phyloP scores from a whole-genome alignment of 129 eudicot species.

The Tagetes erecta region DNA sequence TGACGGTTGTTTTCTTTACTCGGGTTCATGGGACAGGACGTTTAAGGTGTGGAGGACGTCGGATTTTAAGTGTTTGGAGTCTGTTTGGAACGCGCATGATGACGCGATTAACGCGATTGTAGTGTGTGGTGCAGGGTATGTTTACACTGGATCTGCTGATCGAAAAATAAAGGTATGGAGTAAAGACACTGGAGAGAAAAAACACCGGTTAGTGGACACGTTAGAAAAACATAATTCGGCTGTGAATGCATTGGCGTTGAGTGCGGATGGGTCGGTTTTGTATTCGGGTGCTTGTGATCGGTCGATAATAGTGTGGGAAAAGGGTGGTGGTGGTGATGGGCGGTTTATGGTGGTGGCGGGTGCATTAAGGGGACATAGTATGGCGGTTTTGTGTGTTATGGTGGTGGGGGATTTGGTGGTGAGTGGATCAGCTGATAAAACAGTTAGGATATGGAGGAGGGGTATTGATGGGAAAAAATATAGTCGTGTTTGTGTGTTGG shows the following conservation, averaged over 20 bases:
- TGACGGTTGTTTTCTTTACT: slow-evolving; percentile 62
- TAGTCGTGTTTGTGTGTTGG: slow-evolving; percentile 68
- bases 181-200: slow-evolving; percentile 38
- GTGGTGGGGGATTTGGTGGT: slow-evolving; percentile 67
- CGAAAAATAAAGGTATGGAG: slow-evolving; percentile 76
- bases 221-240: slow-evolving; percentile 87
- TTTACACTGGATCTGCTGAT: slow-evolving; percentile 87
- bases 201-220: slow-evolving; percentile 45
- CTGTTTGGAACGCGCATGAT: slow-evolving; percentile 73
- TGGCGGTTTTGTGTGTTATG: slow-evolving; percentile 73
- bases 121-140: slow-evolving; percentile 44
- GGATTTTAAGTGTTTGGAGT: slow-evolving; percentile 76
- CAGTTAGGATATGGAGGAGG: slow-evolving; percentile 72
- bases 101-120: slow-evolving; percentile 85
- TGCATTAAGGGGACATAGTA: slow-evolving; percentile 76
- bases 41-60: slow-evolving; percentile 82
- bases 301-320: slow-evolving; percentile 86
- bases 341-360: slow-evolving; percentile 65
- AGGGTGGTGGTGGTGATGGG: slow-evolving; percentile 32
- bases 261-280: slow-evolving; percentile 54
- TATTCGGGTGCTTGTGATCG: slow-evolving; percentile 94
- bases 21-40: slow-evolving; percentile 92
- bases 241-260: slow-evolving; percentile 77
- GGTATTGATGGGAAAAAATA: slow-evolving; percentile 42
- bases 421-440: slow-evolving; percentile 94